A percentile compares a stretch with the other conserved stretches of the same genome.
Conservation (phyloP, 768 basidiomycete species). For the Pleurotus salmoneostramineus region DNA sequence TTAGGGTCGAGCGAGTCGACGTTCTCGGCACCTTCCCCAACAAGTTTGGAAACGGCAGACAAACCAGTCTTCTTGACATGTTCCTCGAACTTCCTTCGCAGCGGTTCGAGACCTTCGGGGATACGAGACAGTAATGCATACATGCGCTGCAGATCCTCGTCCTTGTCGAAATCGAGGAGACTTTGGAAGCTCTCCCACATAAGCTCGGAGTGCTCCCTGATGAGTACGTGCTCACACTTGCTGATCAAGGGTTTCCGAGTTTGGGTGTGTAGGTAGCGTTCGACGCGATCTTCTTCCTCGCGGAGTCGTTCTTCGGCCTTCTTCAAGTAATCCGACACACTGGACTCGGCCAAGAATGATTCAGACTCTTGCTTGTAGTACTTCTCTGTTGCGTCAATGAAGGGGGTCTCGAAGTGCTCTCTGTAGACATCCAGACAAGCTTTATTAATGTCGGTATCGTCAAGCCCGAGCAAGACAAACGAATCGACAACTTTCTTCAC, state of each 20-base stretch:
- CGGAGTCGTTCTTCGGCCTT: slow-evolving; percentile 89
- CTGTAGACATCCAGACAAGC: slow-evolving; percentile 92
- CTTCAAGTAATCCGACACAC: slow-evolving; percentile 91
- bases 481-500: slow-evolving; percentile 95
- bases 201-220: slow-evolving; percentile 75
- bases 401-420: slow-evolving; percentile 85
- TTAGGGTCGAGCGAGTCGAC: slow-evolving; percentile 81
- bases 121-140: slow-evolving; percentile 90
- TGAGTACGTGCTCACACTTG: slow-evolving; percentile 90
- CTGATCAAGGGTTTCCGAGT: slow-evolving; percentile 78
- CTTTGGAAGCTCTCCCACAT: slow-evolving; percentile 95
- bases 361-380: slow-evolving; percentile 94
- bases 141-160: slow-evolving; percentile 94
- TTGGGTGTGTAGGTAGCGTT: slow-evolving; percentile 86
- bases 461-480: slow-evolving; percentile 91
- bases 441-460: slow-evolving; percentile 89
- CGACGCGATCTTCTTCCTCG: slow-evolving; percentile 95
- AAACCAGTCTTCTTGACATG: slow-evolving; percentile 92
- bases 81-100: slow-evolving; percentile 90
- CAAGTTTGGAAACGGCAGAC: slow-evolving; percentile 73
- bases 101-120: slow-evolving; percentile 83
- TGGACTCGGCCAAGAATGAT: slow-evolving; percentile 83
- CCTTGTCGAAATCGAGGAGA: slow-evolving; percentile 88
- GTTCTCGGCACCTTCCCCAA: slow-evolving; percentile 50
- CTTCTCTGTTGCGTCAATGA: slow-evolving; percentile 83